These are phyloP conservation scores for Hypericum androsaemum DNA, from an alignment of 345 rosid species.

Conservation along the genomic window DNA sequence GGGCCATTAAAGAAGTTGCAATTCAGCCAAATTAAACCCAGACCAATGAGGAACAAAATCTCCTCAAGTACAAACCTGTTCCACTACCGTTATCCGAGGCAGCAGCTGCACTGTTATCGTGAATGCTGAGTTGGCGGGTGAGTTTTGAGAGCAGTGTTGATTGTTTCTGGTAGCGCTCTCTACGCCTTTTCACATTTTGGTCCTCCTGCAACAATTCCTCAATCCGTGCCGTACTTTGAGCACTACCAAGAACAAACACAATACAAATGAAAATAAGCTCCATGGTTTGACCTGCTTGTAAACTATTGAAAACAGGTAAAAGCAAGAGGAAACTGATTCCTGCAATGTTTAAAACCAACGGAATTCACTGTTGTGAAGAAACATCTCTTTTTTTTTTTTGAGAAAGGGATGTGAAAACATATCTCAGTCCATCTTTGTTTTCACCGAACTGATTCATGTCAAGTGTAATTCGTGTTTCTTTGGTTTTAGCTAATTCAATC, in stretches of 20 bases:
- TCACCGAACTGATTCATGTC: not conserved
- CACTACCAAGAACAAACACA: conserved; percentile 26
- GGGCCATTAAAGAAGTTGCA: not conserved
- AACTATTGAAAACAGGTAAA: too few relatives aligned
- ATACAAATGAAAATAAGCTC: conserved; percentile 3
- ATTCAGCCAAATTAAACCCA: not conserved
- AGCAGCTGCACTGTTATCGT: conserved; percentile 86
- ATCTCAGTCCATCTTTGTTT: too few relatives aligned
- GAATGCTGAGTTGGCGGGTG: conserved; percentile 72
- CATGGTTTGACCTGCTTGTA: not conserved
- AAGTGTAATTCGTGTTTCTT: not conserved
- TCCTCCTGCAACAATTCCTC: conserved; percentile 92
- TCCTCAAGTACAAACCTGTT: conserved; percentile 31
- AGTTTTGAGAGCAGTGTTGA: conserved; percentile 77
- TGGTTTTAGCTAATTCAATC: not conserved
- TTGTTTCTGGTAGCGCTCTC: conserved; percentile 83
- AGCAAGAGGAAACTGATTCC: too few relatives aligned
- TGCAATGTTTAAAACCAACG: too few relatives aligned
- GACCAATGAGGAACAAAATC: not conserved
- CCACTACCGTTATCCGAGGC: conserved; percentile 47
- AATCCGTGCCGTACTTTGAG: conserved; percentile 63
- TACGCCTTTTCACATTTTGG: conserved; percentile 57
- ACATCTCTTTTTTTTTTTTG: too few relatives aligned
- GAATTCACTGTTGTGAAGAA: too few relatives aligned
- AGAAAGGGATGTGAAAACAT: too few relatives aligned